These are phyloP conservation scores for Epicoccum sorghinum DNA, from an alignment of 2,329 filamentous ascomycete genomes.

Conservation along the genomic window DNA sequence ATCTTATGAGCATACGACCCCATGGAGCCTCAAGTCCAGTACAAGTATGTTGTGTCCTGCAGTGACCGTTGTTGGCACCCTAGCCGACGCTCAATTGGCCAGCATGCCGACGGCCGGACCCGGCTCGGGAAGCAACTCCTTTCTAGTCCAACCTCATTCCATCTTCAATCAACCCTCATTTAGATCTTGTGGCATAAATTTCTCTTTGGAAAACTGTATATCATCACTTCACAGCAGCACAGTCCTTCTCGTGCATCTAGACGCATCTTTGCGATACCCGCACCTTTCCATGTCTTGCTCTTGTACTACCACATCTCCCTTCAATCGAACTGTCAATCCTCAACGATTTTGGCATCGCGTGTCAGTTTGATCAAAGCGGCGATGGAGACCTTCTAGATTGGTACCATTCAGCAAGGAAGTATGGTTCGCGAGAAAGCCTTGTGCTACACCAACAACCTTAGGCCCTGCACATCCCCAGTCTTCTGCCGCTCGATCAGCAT, in stretches of 20 bases:
- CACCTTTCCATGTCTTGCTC: background rate
- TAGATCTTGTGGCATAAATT: background rate
- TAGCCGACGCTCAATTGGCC: constrained; percentile 21
- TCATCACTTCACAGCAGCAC: background rate
- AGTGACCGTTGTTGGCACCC: constrained; percentile 12
- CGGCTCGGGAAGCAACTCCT: constrained; percentile 4
- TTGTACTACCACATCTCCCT: constrained; percentile 7
- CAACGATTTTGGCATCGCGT: background rate
- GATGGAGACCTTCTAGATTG: background rate
- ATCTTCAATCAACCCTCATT: background rate
- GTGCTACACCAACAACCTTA: constrained; percentile 1
- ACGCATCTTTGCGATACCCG: background rate
- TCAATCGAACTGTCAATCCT: background rate
- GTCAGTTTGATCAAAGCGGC: background rate
- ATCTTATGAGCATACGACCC: background rate
- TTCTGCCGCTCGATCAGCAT: background rate
- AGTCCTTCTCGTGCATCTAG: background rate
- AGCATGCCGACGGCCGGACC: constrained; percentile 7
- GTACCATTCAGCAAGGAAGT: background rate
- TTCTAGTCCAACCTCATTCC: constrained; percentile 20
- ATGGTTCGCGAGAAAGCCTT: background rate
- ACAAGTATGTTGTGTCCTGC: constrained; percentile 19
- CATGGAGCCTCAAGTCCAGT: background rate
- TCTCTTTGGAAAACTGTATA: background rate
- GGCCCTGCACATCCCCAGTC: background rate